These are phyloP conservation scores for Penicillium sp. DNA, from an alignment of 2,329 filamentous ascomycete species.

Conservation along the genomic window DNA sequence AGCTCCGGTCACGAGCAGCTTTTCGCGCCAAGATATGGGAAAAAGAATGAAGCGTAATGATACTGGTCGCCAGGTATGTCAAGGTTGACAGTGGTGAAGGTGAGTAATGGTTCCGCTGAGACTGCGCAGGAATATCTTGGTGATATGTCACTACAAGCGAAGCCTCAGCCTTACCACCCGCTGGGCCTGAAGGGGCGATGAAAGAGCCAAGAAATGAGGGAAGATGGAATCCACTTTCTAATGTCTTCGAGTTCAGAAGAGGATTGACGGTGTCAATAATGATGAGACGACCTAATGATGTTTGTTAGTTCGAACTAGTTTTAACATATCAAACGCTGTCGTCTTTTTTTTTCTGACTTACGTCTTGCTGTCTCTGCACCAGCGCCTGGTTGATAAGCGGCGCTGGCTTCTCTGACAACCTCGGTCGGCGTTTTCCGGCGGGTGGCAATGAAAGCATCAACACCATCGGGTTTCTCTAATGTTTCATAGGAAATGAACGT, in stretches of 20 bases:
- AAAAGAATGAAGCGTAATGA: conserved; percentile 68
- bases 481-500: conserved; percentile 76
- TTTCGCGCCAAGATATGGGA: conserved; percentile 68
- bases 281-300: conserved; percentile 58
- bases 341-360: conserved; percentile 14
- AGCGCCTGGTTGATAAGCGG: conserved; percentile 25
- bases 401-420: conserved; percentile 56
- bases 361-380: conserved; percentile 21
- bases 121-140: conserved; percentile 61
- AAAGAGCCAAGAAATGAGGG: conserved; percentile 65
- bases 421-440: conserved; percentile 52
- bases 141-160: conserved; percentile 80
- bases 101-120: conserved; percentile 38
- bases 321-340: background rate
- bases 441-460: conserved; percentile 62
- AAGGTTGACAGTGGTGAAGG: conserved; percentile 68
- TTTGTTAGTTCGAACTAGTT: background rate
- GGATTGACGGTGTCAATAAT: conserved; percentile 75
- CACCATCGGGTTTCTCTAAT: conserved; percentile 56
- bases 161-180: conserved; percentile 38
- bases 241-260: conserved; percentile 40
- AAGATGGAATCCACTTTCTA: conserved; percentile 52
- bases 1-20: conserved; percentile 67
- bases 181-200: conserved; percentile 48
- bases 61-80: conserved; percentile 79